These are phyloP conservation scores for Verticillium dahliae DNA, from an alignment of 2,329 filamentous ascomycete genomes.

Conservation along the genomic window DNA sequence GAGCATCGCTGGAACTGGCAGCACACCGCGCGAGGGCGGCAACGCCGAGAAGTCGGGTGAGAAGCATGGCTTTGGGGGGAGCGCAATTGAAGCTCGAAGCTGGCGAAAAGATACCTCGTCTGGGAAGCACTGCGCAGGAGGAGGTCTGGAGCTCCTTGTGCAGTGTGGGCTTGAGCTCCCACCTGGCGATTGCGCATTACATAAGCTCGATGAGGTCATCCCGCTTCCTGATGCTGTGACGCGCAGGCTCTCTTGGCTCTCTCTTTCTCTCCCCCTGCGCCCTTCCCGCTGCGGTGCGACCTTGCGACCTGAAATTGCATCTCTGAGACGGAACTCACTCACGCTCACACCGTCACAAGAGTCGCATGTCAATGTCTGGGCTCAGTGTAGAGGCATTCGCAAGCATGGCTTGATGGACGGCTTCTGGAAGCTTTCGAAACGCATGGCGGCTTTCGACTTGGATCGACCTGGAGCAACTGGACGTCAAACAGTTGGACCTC, in stretches of 20 bases:
- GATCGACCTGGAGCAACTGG: too few relatives aligned
- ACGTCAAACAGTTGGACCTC: too few relatives aligned
- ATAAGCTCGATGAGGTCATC: neutral
- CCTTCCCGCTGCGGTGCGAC: neutral
- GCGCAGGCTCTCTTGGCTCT: too few relatives aligned
- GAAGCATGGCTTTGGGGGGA: conserved; percentile 1
- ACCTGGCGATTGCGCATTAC: neutral
- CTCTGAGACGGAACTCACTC: neutral
- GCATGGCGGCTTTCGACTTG: too few relatives aligned
- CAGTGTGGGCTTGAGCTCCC: too few relatives aligned
- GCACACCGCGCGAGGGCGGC: conserved; percentile 5
- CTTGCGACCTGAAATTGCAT: neutral
- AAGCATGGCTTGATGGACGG: too few relatives aligned
- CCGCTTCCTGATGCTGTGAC: neutral
- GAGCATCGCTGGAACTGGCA: conserved; percentile 3
- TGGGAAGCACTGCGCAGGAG: neutral
- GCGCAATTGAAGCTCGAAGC: neutral
- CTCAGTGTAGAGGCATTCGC: too few relatives aligned
- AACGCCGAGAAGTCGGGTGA: conserved; percentile 2
- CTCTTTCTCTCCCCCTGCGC: neutral
- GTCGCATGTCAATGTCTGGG: too few relatives aligned
- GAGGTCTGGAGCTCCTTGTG: neutral
- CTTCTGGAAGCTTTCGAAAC: too few relatives aligned
- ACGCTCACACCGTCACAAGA: too few relatives aligned
- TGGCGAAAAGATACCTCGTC: neutral